Percentiles rank a stretch among this genome's conserved stretches.
Evolutionary conservation across 2,329 filamentous ascomycete genomes (phyloP).

Genomic region (Sporothrix euskadiensis): DNA sequence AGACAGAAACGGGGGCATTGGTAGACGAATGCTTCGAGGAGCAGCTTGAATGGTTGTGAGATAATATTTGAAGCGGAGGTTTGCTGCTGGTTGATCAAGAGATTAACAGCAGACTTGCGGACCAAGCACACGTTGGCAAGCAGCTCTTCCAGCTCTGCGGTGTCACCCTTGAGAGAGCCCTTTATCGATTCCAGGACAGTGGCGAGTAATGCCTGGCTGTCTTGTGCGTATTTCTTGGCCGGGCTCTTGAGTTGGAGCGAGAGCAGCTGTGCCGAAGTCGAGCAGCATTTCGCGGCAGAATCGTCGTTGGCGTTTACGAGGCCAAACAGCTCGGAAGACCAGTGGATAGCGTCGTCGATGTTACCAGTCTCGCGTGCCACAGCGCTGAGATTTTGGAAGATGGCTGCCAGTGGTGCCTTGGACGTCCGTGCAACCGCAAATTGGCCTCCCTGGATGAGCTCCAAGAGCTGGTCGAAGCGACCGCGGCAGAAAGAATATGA

Average conservation of each 20-base stretch:
- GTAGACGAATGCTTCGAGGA: constrained; percentile 59
- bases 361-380: constrained; percentile 50
- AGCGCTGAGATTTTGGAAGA: constrained; percentile 54
- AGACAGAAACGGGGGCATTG: constrained; percentile 61
- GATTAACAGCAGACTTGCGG: constrained; percentile 55
- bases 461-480: constrained; percentile 43
- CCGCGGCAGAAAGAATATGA: constrained; percentile 46
- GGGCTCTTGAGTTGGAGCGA: constrained; percentile 54
- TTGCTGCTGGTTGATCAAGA: constrained; percentile 41
- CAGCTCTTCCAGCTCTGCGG: constrained; percentile 61
- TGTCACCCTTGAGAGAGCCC: constrained; percentile 60
- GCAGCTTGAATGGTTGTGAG: constrained; percentile 35
- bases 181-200: constrained; percentile 58
- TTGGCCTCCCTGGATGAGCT: constrained; percentile 38
- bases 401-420: constrained; percentile 47
- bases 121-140: constrained; percentile 57
- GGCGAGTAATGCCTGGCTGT: constrained; percentile 46
- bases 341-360: constrained; percentile 56
- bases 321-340: constrained; percentile 52
- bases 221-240: constrained; percentile 40
- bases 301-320: constrained; percentile 45
- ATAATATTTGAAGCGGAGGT: not conserved
- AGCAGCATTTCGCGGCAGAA: constrained; percentile 53
- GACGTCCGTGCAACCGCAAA: constrained; percentile 42
- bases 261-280: constrained; percentile 56